These are phyloP conservation scores for Psidium guajava DNA, from an alignment of 345 rosid species.

Conservation along the genomic window DNA sequence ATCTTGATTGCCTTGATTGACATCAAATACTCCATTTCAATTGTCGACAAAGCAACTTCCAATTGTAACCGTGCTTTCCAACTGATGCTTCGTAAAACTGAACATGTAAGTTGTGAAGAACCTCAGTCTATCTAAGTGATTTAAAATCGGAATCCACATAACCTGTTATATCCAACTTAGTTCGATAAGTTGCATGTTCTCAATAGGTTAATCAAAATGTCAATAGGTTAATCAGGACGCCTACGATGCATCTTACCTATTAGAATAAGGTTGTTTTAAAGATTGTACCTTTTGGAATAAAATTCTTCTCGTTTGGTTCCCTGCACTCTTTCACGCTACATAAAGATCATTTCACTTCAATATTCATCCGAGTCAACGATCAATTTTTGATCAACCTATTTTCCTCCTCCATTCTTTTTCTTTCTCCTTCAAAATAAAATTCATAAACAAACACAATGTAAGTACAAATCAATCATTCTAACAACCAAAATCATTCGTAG, in stretches of 20 bases:
- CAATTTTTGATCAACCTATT: background rate
- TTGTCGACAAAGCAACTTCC: background rate
- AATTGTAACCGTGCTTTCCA: background rate
- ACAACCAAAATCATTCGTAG: too few relatives aligned
- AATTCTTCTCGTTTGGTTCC: background rate
- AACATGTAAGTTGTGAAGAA: background rate
- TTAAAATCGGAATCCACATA: background rate
- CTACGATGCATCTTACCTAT: background rate
- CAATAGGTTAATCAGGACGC: background rate
- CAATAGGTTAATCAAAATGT: background rate
- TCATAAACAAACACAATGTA: background rate
- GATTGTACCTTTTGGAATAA: background rate
- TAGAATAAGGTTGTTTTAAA: background rate
- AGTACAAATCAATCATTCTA: too few relatives aligned
- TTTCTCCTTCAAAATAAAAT: background rate
- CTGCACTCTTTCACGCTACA: background rate
- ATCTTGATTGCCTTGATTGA: background rate
- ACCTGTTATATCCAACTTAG: background rate
- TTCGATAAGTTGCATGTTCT: background rate
- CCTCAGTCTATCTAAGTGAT: background rate
- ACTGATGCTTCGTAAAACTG: background rate
- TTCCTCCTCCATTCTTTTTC: background rate
- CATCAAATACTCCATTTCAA: background rate
- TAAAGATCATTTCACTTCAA: background rate
- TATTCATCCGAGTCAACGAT: background rate